Evolutionary conservation across 2,329 filamentous ascomycete species (phyloP).

Genomic region (Penicillium sclerotiorum): DNA sequence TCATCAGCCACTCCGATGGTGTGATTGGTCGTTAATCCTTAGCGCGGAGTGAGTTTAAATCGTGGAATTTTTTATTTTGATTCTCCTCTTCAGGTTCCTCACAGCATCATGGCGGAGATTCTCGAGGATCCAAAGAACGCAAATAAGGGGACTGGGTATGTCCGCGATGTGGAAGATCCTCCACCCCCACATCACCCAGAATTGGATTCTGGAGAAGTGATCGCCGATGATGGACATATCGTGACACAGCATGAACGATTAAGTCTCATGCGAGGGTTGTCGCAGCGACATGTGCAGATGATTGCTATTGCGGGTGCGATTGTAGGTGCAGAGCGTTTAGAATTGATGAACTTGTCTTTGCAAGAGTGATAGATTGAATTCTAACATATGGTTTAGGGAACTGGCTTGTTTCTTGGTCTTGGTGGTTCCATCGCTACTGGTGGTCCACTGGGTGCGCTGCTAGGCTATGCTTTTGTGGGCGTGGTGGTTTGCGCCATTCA

Average conservation of each 20-base stretch:
- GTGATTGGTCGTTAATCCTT: conserved; percentile 24
- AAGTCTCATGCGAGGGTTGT: conserved; percentile 48
- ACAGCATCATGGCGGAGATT: conserved; percentile 15
- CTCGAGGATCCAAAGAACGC: conserved; percentile 8
- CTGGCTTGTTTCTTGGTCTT: conserved; percentile 56
- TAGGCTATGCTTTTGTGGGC: conserved; percentile 55
- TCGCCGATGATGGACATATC: conserved; percentile 23
- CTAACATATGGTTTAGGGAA: conserved; percentile 33
- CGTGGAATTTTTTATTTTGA: neutral
- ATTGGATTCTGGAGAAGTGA: neutral
- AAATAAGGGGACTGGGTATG: conserved; percentile 18
- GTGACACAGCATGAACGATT: conserved; percentile 49
- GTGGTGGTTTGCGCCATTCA: conserved; percentile 55
- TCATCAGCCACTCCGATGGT: conserved; percentile 25
- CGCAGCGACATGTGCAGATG: conserved; percentile 49
- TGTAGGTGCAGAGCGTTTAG: conserved; percentile 33
- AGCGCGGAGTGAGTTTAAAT: conserved; percentile 6
- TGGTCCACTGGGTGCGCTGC: conserved; percentile 54
- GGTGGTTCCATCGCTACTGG: conserved; percentile 54
- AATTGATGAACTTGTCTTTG: too few relatives aligned
- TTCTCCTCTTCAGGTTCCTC: neutral
- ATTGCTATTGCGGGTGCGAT: conserved; percentile 51
- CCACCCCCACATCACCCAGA: neutral
- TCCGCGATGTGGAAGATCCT: conserved; percentile 21
- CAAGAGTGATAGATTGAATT: neutral